A percentile compares a stretch with the other conserved stretches of the same genome.
These are phyloP conservation scores for Ascodesmis nigricans DNA, from an alignment of 495 filamentous ascomycete genomes.

Conservation along the genomic window DNA sequence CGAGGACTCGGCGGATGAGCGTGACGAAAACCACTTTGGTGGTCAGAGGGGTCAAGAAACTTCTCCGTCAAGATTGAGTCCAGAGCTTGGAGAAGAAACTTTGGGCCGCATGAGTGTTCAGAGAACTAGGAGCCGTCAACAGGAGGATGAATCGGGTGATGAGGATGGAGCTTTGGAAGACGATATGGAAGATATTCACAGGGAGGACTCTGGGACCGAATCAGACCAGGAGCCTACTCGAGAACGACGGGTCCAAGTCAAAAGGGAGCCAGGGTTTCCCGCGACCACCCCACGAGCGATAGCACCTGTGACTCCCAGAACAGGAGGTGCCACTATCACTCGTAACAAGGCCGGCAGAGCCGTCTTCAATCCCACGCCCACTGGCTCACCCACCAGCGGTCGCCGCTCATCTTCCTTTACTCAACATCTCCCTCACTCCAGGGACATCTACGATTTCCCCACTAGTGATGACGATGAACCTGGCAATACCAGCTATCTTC, in stretches of 20 bases:
- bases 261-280: too few relatives aligned
- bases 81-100: neutral
- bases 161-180: neutral
- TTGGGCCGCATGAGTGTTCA: neutral
- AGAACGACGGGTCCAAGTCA: too few relatives aligned
- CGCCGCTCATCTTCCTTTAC: neutral
- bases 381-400: neutral
- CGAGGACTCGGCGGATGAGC: constrained; percentile 16
- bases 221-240: too few relatives aligned
- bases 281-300: too few relatives aligned
- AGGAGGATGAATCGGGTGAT: constrained; percentile 1
- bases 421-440: neutral
- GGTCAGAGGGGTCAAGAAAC: too few relatives aligned
- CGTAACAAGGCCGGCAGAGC: neutral
- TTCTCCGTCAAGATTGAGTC: neutral
- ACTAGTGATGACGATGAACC: constrained; percentile 1
- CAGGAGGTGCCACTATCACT: neutral
- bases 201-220: too few relatives aligned
- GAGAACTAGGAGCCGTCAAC: neutral
- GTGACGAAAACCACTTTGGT: constrained; percentile 3
- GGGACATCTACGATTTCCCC: constrained; percentile 4
- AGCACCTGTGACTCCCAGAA: too few relatives aligned
- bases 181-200: neutral
- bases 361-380: neutral
- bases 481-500: neutral